Evolutionary conservation across 75 land plant species (phyloP).

Genomic region (Pseudotsuga menziesii): DNA sequence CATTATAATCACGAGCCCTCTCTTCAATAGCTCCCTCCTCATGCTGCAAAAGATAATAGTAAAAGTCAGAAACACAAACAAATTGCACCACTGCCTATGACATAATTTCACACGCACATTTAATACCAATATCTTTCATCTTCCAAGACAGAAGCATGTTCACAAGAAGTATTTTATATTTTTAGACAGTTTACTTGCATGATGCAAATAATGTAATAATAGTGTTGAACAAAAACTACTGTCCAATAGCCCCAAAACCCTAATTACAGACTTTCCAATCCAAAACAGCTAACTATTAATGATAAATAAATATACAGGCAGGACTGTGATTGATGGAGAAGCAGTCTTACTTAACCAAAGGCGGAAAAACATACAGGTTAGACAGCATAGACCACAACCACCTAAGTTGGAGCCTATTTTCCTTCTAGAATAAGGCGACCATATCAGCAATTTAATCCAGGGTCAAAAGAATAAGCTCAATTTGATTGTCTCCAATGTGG

Average conservation of each 20-base stretch:
- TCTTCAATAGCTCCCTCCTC: slow-evolving; percentile 99
- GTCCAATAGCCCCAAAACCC: too few relatives aligned
- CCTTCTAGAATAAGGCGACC: background rate
- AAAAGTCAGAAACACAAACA: background rate
- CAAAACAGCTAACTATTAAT: too few relatives aligned
- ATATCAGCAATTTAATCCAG: background rate
- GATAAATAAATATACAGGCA: too few relatives aligned
- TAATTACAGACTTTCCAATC: too few relatives aligned
- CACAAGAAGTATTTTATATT: too few relatives aligned
- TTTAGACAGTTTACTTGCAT: too few relatives aligned
- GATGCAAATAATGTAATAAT: too few relatives aligned
- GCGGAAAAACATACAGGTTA: background rate
- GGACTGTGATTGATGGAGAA: background rate
- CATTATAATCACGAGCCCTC: slow-evolving; percentile 93
- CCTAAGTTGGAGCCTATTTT: background rate
- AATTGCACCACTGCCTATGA: too few relatives aligned
- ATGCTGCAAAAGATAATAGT: slow-evolving; percentile 54
- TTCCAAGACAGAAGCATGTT: too few relatives aligned
- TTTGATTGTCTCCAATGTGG: background rate
- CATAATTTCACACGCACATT: too few relatives aligned
- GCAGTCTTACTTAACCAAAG: background rate
- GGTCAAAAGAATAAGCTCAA: background rate
- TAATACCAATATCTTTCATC: too few relatives aligned
- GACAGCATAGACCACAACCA: background rate
- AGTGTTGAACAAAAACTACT: too few relatives aligned